Evolutionary conservation across 169 alveolate genomes (phyloP), one percentile per base, ranked within the genome.

Genomic region (Haemoproteus tartakovskyi): DNA sequence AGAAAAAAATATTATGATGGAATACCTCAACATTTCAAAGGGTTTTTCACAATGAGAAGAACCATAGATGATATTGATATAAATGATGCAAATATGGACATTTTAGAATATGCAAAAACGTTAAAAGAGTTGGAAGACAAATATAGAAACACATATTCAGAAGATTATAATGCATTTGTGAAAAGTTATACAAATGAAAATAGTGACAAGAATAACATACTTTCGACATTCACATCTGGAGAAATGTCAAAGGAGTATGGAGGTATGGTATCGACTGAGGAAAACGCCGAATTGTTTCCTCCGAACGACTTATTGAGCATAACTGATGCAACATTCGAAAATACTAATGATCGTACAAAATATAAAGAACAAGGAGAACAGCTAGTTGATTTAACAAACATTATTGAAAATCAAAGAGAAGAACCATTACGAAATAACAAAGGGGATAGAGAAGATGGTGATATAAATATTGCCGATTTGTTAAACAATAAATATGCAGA

Each of bases 1-100:
- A 74, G 78, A 38, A 74, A 74, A 18, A 74, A 74, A 60, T 74
- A 74, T 37, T 74, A 74, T 54, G 84, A 56, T 18, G 47, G 41
- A 36, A 74, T 74, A 11, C 84, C 84, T 0, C 14, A 74, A 41
- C 12, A 41, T n/a, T 74, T 74, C 51, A 74, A 74, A 22, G 84
- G 84, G 0, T 74, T 74, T 50, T 27, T 74, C 37, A 57, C 50
- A 27, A 74, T 74, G 84, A 46, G 84, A 30, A 43, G 84, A 18
- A 60, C 84, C 6, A 62, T 74, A 24, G 84, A 74, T 18, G 59
- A 57, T 57, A 74, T 74, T 16, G 84, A 74, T 27, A 74, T 74
- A 41, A 57, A 45, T 40, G 40, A 56, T 48, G 54, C 29, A 12
- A 74, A 60, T 46, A 54, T 62, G 0, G 78, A 74, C 6, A 43